Evolutionary conservation across 208 protist genomes (phyloP).

Genomic region (Tetramitus jugosus): DNA sequence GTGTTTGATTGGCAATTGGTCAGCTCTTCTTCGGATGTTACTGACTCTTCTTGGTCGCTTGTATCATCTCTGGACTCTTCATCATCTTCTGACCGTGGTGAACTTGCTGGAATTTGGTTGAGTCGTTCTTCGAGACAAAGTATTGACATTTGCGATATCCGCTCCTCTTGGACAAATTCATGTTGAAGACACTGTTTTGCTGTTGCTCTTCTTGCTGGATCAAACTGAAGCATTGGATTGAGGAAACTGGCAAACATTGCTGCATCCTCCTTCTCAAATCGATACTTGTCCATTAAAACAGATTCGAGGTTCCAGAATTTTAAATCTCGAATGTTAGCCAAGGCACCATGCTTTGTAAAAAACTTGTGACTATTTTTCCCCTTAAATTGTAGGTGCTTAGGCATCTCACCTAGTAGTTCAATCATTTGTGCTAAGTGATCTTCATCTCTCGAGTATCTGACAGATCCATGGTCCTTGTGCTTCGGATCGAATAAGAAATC

Average conservation of each 20-base stretch:
- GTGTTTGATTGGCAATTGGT: no score
- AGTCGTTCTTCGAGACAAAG: no score
- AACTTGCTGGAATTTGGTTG: no score
- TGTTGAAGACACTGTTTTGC: conserved; percentile 44
- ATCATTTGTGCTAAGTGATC: conserved; percentile 82
- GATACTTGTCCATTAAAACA: conserved; percentile 81
- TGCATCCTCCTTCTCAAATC: conserved; percentile 71
- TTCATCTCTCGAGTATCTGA: conserved; percentile 57
- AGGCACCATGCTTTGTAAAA: conserved; percentile 56
- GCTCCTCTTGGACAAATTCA: conserved; percentile 29
- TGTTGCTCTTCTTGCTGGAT: conserved; percentile 66
- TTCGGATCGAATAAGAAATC: conserved; percentile 85
- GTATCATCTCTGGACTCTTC: no score
- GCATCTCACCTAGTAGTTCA: conserved; percentile 77
- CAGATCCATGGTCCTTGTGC: no score
- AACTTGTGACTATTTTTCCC: conserved; percentile 48
- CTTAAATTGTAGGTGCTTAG: conserved; percentile 20
- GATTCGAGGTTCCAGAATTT: conserved; percentile 50
- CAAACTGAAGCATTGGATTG: conserved; percentile 81
- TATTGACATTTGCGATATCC: no score
- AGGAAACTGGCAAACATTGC: conserved; percentile 80
- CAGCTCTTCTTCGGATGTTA: no score
- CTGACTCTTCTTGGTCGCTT: no score
- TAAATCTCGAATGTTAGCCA: conserved; percentile 52
- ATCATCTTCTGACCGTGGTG: no score